Evolutionary conservation across 805 yeast genomes (phyloP), one percentile per base, ranked within the genome.

Genomic region (Monosporozyma aquatica): DNA sequence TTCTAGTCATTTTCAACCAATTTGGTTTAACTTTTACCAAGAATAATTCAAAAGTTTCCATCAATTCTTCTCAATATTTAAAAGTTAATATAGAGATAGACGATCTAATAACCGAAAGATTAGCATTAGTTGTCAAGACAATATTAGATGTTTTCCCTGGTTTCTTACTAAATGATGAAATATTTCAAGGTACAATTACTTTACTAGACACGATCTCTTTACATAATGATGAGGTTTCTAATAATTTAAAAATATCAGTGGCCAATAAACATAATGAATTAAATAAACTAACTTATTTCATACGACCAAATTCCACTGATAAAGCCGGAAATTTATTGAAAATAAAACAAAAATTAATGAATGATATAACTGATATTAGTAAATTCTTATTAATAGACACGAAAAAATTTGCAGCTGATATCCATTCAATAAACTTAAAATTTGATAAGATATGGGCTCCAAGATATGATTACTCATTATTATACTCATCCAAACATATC

Each of bases 381-480:
- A 56, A 64, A 5, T 84, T 89, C 54, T 53, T 87, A 46, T 70
- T 72, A 24, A 45, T 75, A 25, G 74, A 78, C 50, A 54, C 77
- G 14, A 67, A 72, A 3, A 66, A 67, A 6, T 62, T 89, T 30
- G 83, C 90, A 0, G 58, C 67, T 10, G 80, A 81, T 50, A 72
- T 90, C 32, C 79, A 80, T 48, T 64, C 68, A 17, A 80, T 87
- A 44, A 86, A 84, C 57, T 65, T 80, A 44, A 72, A 71, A 40
- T 84, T 82, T 53, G 78, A 76, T 59, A 62, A 62, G 15, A 54
- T 62, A 2, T 90, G 97, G 97, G 80, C 84, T 43, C 87, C 95
- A 3, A 72, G 80, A 47, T 62, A 67, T 11, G 97, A 90, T 63
- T 77, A 81, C 44, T 82, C 95, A 0, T 67, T 89, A 43, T 67